phyloP scores from a whole-genome alignment of 2,329 filamentous ascomycete genomes.

The Exophiala sp. region DNA sequence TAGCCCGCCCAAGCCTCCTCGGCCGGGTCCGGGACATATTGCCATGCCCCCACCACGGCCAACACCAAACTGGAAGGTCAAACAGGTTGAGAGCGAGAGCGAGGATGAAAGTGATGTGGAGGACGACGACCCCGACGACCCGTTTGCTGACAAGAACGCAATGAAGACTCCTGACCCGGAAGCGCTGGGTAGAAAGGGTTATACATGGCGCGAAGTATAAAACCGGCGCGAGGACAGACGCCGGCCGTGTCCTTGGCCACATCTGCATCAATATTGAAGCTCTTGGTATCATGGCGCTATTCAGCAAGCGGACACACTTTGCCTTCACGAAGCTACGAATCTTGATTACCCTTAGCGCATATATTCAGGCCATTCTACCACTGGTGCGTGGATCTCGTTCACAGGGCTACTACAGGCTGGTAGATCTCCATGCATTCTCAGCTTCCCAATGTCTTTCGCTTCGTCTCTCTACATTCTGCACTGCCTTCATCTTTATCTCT shows the following conservation, averaged over 20 bases:
- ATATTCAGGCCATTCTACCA: too few relatives aligned
- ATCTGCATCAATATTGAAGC: too few relatives aligned
- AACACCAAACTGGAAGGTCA: constrained; percentile 25
- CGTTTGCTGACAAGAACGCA: constrained; percentile 78
- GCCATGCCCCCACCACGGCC: constrained; percentile 20
- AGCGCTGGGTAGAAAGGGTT: constrained; percentile 19
- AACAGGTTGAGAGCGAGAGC: constrained; percentile 50
- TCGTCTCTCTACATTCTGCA: too few relatives aligned
- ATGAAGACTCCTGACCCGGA: constrained; percentile 48
- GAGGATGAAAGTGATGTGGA: constrained; percentile 49
- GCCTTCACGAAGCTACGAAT: constrained; percentile 14
- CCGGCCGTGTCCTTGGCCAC: too few relatives aligned
- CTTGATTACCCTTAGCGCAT: too few relatives aligned
- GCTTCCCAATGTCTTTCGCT: too few relatives aligned
- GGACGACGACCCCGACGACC: constrained; percentile 73
- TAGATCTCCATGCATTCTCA: too few relatives aligned
- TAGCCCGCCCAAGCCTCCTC: constrained; percentile 45
- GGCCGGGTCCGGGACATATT: constrained; percentile 27
- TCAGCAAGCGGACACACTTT: not conserved
- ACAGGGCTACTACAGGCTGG: too few relatives aligned
- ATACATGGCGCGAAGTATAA: constrained; percentile 24
- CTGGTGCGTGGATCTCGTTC: too few relatives aligned
- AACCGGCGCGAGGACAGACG: too few relatives aligned
- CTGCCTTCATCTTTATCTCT: too few relatives aligned
- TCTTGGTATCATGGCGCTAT: not conserved